phyloP scores from a whole-genome alignment of 208 protist genomes.

The Acanthamoeba culbertsoni region DNA sequence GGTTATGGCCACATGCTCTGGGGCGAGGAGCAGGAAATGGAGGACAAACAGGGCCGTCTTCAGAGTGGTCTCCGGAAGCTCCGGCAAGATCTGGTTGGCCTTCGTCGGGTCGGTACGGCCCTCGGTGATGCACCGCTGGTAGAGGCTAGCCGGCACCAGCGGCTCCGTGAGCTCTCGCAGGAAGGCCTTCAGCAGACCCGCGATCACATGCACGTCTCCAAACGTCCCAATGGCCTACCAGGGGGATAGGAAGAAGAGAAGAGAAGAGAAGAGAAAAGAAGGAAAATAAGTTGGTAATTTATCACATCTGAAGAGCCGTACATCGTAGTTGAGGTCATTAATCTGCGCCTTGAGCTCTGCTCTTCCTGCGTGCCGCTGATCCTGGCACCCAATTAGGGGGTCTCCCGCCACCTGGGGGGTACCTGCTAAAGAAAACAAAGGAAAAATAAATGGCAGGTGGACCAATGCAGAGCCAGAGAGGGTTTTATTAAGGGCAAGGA shows the following conservation, averaged over 20 bases:
- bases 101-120: background rate
- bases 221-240: background rate
- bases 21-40: background rate
- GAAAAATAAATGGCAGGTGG: no score
- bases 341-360: conserved; percentile 12
- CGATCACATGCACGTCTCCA: background rate
- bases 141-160: background rate
- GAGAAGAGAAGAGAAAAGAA: no score
- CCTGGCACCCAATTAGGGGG: no score
- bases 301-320: background rate
- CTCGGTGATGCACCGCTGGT: conserved; percentile 34
- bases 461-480: no score
- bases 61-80: background rate
- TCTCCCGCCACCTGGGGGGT: no score
- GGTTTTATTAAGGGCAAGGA: no score
- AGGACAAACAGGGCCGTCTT: background rate
- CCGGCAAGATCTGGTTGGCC: conserved; percentile 18
- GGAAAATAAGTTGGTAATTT: no score
- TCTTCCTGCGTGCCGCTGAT: conserved; percentile 42
- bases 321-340: conserved; percentile 43
- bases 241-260: background rate
- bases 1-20: background rate
- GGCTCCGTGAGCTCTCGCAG: conserved; percentile 12
- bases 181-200: conserved; percentile 15
- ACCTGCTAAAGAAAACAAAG: no score